phyloP scores from a whole-genome alignment of 2,329 filamentous ascomycete species.

The Annulohypoxylon truncatum region DNA sequence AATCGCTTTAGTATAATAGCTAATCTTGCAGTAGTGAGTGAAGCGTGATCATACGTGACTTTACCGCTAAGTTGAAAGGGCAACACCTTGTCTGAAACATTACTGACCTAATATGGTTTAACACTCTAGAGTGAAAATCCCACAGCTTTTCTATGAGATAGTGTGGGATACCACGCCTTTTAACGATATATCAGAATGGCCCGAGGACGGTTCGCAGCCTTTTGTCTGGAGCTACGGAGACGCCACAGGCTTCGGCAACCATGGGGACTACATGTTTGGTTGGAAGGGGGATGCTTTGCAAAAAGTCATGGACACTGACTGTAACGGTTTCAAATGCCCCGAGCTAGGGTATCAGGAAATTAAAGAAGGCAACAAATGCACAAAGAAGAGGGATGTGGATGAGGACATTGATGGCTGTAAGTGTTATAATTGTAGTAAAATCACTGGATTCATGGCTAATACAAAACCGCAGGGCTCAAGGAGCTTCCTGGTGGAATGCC shows the following conservation, averaged over 20 bases:
- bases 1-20: neutral
- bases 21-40: neutral
- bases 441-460: constrained; percentile 6
- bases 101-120: neutral
- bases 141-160: constrained; percentile 45
- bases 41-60: neutral
- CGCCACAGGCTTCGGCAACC: constrained; percentile 49
- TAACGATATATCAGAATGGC: constrained; percentile 39
- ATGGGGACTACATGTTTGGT: constrained; percentile 52
- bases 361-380: constrained; percentile 39
- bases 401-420: constrained; percentile 42
- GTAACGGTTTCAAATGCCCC: constrained; percentile 45
- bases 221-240: constrained; percentile 43
- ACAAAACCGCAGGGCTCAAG: constrained; percentile 33
- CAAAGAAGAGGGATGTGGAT: constrained; percentile 33
- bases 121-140: constrained; percentile 36
- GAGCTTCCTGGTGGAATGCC: constrained; percentile 44
- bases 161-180: constrained; percentile 47
- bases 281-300: constrained; percentile 52
- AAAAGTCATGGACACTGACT: constrained; percentile 46
- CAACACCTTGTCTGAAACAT: neutral
- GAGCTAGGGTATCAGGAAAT: constrained; percentile 41
- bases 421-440: constrained; percentile 16
- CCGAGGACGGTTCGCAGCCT: constrained; percentile 44
- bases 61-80: neutral